Evolutionary conservation across 768 basidiomycete genomes (phyloP).

Genomic region (Serendipita vermifera): DNA sequence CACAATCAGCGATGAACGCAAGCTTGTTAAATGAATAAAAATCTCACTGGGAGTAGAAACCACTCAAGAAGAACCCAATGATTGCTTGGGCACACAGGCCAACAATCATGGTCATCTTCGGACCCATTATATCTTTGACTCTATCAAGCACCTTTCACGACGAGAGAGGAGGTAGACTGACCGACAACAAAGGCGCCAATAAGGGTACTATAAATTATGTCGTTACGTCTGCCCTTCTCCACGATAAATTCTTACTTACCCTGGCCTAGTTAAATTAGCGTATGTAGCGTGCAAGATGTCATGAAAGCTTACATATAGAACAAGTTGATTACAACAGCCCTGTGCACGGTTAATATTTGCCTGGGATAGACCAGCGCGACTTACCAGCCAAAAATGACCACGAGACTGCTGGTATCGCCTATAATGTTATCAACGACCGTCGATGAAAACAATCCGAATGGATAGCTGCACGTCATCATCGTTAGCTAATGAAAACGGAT

Average conservation of each 20-base stretch:
- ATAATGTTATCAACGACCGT: constrained; percentile 62
- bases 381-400: constrained; percentile 68
- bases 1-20: constrained; percentile 7
- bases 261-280: neutral
- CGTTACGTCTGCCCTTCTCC: neutral
- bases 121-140: constrained; percentile 46
- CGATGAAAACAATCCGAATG: constrained; percentile 74
- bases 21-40: neutral
- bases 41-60: constrained; percentile 47
- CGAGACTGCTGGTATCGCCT: constrained; percentile 37
- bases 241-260: neutral
- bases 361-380: too few species aligned
- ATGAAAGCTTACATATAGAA: constrained; percentile 38
- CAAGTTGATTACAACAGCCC: constrained; percentile 27
- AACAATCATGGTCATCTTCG: constrained; percentile 62
- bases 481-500: neutral
- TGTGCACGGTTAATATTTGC: too few species aligned
- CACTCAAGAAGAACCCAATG: constrained; percentile 84
- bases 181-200: constrained; percentile 56
- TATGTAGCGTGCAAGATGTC: too few species aligned
- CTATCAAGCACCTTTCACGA: neutral
- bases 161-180: neutral
- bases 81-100: constrained; percentile 57
- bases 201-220: constrained; percentile 42
- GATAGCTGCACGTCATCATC: constrained; percentile 34